Base-by-base conservation (phyloP, 495 filamentous ascomycete genomes). In the Penicillium chermesinum region DNA sequence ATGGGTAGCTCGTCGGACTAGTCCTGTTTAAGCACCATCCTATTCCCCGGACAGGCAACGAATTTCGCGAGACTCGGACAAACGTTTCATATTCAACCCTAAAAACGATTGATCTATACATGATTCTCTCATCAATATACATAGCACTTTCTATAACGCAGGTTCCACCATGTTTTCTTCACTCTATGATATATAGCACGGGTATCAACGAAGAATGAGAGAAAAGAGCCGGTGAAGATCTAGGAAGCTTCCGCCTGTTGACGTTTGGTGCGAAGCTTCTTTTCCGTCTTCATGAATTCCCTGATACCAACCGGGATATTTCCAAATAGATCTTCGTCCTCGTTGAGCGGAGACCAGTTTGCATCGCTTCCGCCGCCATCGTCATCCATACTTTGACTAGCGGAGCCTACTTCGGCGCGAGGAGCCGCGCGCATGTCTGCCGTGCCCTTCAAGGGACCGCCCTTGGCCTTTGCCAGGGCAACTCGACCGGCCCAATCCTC, bases 241-340 rank as follows among this genome's bases (percentile, higher is more conserved):
- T 38, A 69, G 10, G 48, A 32, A 15, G 39, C 25, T 19, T 49
- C 52, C 41, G 71, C 63, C 44, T 70, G 38, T 30, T 63, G 59
- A 59, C 88, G 84, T 66, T 80, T 88, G 67, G 86, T 76, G 64
- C 89, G 89, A 50, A 98, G 67, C 65, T 70, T 84, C 78, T 96
- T 98, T 74, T 98, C 93, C 40, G 84, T 89, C 73, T 85, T 87
- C 91, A 98, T 97, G 66, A 98, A 98, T 63, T 94, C 93, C 46
- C 86, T 77, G 51, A 98, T 95, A 5, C 93, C 94, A 16, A 98
- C 87, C 0, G 94, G 91, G 35, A 98, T 81, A 53, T 81, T 82
- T 45, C 79, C 80, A 62, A 94, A 95, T 41, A 95, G 53, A 44
- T 87, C 81, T 48, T 67, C 61, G 21, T 56, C 55, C 21, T 54